Evolutionary conservation across 441 rosid species (phyloP).

Genomic region (Aquilaria agallochum): DNA sequence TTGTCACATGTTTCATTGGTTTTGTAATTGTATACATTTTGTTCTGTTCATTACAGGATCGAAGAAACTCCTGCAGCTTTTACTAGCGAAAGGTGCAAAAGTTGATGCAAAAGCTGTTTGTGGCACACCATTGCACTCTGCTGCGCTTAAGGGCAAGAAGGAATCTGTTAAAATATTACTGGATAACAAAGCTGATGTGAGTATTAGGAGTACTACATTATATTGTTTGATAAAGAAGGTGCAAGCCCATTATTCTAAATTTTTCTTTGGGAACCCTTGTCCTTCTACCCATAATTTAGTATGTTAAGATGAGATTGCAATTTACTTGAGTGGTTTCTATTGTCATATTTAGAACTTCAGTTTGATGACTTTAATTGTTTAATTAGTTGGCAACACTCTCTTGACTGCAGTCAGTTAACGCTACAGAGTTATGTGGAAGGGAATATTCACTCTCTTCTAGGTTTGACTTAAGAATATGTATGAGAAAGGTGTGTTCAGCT

Average conservation of each 20-base stretch:
- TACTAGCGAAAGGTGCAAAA: not conserved
- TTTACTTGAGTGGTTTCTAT: not conserved
- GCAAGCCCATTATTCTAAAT: not conserved
- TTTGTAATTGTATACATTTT: not conserved
- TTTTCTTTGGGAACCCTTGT: not conserved
- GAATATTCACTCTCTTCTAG: not conserved
- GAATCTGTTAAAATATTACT: not conserved
- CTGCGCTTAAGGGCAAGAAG: not conserved
- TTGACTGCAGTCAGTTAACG: not conserved
- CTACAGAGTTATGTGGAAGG: not conserved
- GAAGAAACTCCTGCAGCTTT: not conserved
- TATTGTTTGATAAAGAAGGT: not conserved
- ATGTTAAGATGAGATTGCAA: not conserved
- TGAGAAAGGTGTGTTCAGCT: not conserved
- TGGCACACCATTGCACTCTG: not conserved
- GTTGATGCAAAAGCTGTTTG: not conserved
- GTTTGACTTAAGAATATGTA: too few species aligned
- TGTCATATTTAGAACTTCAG: not conserved
- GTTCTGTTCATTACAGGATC: not conserved
- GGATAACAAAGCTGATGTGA: conserved; percentile 3
- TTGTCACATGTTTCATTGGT: not conserved
- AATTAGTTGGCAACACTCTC: not conserved
- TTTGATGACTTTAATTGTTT: too few species aligned
- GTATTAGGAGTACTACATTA: not conserved
- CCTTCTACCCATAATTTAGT: not conserved